Evolutionary conservation across 805 yeast species (phyloP).

Genomic region (Lipomyces sp.): DNA sequence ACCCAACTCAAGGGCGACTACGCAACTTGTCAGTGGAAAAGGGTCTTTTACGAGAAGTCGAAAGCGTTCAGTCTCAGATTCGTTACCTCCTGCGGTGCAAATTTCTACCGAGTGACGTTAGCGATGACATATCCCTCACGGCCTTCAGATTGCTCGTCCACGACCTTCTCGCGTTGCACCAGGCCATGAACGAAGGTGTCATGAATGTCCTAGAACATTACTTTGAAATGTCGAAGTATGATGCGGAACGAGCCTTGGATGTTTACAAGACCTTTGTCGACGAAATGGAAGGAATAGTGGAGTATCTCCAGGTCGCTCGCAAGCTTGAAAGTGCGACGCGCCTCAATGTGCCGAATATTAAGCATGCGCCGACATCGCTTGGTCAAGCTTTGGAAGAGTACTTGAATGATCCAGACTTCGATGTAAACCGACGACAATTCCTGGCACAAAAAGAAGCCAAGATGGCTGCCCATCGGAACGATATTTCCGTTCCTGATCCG

Average conservation of each 20-base stretch:
- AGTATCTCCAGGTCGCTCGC: constrained; percentile 86
- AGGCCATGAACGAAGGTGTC: constrained; percentile 92
- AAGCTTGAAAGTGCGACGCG: constrained; percentile 85
- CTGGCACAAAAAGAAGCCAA: constrained; percentile 65
- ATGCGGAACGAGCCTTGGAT: constrained; percentile 84
- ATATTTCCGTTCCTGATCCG: constrained; percentile 3
- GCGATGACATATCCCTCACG: constrained; percentile 80
- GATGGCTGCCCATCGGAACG: constrained; percentile 32
- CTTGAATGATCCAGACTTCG: constrained; percentile 83
- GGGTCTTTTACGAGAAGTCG: constrained; percentile 83
- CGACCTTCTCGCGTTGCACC: constrained; percentile 84
- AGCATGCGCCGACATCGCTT: constrained; percentile 95
- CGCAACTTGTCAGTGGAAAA: constrained; percentile 69
- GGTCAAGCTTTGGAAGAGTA: constrained; percentile 87
- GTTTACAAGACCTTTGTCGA: constrained; percentile 85
- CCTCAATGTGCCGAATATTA: constrained; percentile 90
- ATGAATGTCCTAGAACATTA: constrained; percentile 91
- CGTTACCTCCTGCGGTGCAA: constrained; percentile 73
- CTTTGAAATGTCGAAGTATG: constrained; percentile 85
- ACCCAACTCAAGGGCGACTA: constrained; percentile 55
- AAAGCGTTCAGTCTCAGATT: constrained; percentile 82
- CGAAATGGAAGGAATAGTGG: constrained; percentile 84
- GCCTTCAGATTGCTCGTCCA: constrained; percentile 88
- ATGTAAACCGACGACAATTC: constrained; percentile 75
- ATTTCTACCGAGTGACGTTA: constrained; percentile 77